Evolutionary conservation across 495 filamentous ascomycete species (phyloP).

Genomic region (Aspergillus sparsus): DNA sequence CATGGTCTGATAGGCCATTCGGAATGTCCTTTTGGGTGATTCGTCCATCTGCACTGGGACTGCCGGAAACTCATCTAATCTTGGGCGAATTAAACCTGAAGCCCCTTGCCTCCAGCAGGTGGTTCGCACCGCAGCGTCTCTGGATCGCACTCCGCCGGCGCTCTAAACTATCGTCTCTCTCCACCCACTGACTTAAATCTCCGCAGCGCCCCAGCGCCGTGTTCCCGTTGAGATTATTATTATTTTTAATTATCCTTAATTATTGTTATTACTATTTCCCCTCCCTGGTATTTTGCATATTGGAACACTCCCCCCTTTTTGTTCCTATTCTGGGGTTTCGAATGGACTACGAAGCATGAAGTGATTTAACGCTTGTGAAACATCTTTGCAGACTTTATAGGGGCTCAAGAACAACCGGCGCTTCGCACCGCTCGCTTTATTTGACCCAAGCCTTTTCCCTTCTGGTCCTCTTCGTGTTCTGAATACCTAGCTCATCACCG

Average conservation of each 20-base stretch:
- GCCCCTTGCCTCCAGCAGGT: slow-evolving; percentile 22
- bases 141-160: slow-evolving; percentile 12
- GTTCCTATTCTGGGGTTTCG: slow-evolving; percentile 13
- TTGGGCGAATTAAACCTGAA: slow-evolving; percentile 6
- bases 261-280: background rate
- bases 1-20: slow-evolving; percentile 1
- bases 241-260: background rate
- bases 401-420: slow-evolving; percentile 10
- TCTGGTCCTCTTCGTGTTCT: background rate
- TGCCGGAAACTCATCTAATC: slow-evolving; percentile 6
- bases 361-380: slow-evolving; percentile 26
- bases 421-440: slow-evolving; percentile 13
- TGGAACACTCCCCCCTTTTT: slow-evolving; percentile 1
- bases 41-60: background rate
- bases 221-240: background rate
- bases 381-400: slow-evolving; percentile 27
- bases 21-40: background rate
- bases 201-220: slow-evolving; percentile 5
- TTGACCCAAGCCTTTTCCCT: slow-evolving; percentile 10
- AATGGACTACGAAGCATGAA: slow-evolving; percentile 12
- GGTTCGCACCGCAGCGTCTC: slow-evolving; percentile 17
- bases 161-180: slow-evolving; percentile 1
- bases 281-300: background rate
- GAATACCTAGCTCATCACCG: no score
- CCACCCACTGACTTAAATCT: slow-evolving; percentile 20